A percentile compares a stretch with the other conserved stretches of the same genome.
Evolutionary conservation across 495 filamentous ascomycete species (phyloP).

Genomic region (Penicillium roqueforti): DNA sequence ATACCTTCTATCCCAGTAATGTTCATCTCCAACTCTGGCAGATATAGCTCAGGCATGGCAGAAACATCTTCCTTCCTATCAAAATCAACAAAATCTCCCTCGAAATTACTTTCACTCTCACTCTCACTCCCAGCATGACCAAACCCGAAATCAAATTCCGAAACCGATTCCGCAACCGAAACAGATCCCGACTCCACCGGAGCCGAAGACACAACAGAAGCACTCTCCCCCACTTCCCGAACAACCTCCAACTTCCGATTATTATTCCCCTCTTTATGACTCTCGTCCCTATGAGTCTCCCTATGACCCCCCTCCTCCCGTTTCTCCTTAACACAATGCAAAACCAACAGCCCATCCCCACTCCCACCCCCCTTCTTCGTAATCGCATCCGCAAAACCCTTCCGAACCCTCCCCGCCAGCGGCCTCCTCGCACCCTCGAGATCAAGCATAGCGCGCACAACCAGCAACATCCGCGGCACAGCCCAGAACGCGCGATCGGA

Average conservation of each 20-base stretch:
- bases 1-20: conserved; percentile 21
- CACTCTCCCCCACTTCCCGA: neutral
- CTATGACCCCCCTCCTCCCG: neutral
- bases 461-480: conserved; percentile 37
- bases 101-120: conserved; percentile 17
- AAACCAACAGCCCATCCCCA: neutral
- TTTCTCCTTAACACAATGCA: conserved; percentile 13
- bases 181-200: neutral
- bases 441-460: conserved; percentile 45
- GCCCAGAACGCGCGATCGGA: conserved; percentile 48
- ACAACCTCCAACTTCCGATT: neutral
- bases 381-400: conserved; percentile 19
- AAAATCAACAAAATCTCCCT: conserved; percentile 1
- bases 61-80: neutral
- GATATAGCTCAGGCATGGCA: conserved; percentile 16
- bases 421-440: conserved; percentile 37
- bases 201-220: neutral
- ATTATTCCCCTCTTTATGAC: neutral
- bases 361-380: neutral
- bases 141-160: conserved; percentile 28
- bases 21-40: conserved; percentile 21
- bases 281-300: too few species aligned
- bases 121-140: conserved; percentile 13
- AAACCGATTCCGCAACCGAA: conserved; percentile 18
- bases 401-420: conserved; percentile 30